phyloP scores from a whole-genome alignment of 352 stramenopile genomes.

The Globisporangium megalacanthum region DNA sequence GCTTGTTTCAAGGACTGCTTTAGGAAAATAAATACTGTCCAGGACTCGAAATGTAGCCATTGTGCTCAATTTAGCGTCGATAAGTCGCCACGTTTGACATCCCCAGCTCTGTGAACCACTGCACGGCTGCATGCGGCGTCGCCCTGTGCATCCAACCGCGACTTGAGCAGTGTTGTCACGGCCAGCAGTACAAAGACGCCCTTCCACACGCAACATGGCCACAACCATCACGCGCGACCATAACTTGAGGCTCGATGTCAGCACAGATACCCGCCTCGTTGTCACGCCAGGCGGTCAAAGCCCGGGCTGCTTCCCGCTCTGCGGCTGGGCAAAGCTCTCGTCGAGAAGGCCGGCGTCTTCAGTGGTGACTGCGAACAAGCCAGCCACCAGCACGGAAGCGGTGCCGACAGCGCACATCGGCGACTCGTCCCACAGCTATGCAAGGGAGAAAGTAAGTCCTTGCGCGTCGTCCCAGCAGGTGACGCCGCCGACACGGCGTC shows the following conservation, averaged over 20 bases:
- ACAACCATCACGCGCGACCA: neutral
- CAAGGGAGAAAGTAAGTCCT: neutral
- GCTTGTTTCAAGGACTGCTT: no score
- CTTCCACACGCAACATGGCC: no score
- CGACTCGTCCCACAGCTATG: slow-evolving; percentile 6
- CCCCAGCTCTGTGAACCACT: no score
- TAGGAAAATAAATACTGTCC: no score
- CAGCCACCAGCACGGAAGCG: neutral
- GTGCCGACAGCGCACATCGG: neutral
- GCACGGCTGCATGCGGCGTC: no score
- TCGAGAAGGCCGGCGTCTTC: slow-evolving; percentile 4
- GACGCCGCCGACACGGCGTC: neutral
- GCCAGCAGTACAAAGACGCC: no score
- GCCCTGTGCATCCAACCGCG: no score
- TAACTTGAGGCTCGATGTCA: slow-evolving; percentile 5
- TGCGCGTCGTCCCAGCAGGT: neutral
- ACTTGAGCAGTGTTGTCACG: no score
- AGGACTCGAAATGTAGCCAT: no score
- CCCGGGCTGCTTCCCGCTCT: slow-evolving; percentile 8
- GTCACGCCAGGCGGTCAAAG: neutral
- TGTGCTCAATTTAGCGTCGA: no score
- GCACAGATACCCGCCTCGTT: neutral
- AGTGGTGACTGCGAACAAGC: neutral
- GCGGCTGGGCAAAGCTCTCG: slow-evolving; percentile 3
- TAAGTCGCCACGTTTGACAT: no score